Evolutionary conservation across 345 rosid species (phyloP).

Genomic region (Rubroshorea leprosula): DNA sequence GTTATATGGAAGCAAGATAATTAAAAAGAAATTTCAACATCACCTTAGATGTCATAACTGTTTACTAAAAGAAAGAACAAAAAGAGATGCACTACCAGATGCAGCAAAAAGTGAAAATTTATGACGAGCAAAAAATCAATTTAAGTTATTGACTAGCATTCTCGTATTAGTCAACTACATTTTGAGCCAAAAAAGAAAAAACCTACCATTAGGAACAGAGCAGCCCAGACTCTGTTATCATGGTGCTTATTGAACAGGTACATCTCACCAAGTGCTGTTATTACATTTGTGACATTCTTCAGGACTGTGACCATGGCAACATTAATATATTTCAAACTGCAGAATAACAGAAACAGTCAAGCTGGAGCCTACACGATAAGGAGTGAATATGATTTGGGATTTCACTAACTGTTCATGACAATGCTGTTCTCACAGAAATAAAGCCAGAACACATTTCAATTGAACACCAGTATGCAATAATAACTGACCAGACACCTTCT

Average conservation of each 20-base stretch:
- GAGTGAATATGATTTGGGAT: neutral
- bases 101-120: constrained; percentile 6
- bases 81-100: neutral
- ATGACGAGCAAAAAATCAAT: neutral
- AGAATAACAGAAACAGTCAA: constrained; percentile 14
- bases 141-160: neutral
- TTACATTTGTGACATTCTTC: constrained; percentile 96
- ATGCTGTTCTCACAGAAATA: no score
- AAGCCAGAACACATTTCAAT: neutral
- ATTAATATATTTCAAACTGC: constrained; percentile 92
- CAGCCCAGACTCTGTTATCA: constrained; percentile 91
- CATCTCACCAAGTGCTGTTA: constrained; percentile 97
- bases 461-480: neutral
- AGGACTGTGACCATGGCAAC: constrained; percentile 99
- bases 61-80: neutral
- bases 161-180: neutral
- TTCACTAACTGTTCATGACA: constrained; percentile 1
- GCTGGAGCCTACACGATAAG: neutral
- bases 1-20: neutral
- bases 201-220: constrained; percentile 92
- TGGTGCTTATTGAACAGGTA: constrained; percentile 86
- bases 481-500: neutral
- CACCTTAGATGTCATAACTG: neutral
- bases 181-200: constrained; percentile 11
- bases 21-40: no score